Conservation (phyloP, 306 rosid genomes). For the Quercus wislizeni region DNA sequence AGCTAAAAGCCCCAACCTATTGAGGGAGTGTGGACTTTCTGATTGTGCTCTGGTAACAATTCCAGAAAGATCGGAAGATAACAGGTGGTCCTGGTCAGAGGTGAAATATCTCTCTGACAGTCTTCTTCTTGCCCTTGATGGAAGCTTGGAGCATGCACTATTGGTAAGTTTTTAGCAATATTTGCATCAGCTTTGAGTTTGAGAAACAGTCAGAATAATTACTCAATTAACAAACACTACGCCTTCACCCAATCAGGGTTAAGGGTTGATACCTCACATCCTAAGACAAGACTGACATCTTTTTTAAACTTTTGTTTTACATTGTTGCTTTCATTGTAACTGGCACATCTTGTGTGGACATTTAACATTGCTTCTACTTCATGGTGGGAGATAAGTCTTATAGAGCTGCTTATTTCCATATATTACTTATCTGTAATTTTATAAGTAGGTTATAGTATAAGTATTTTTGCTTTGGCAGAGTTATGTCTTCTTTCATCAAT, state of each 20-base stretch:
- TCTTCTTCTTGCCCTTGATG: slow-evolving; percentile 95
- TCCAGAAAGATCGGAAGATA: slow-evolving; percentile 68
- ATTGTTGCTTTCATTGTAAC: neutral
- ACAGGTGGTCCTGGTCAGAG: slow-evolving; percentile 91
- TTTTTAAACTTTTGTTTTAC: neutral
- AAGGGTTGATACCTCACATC: neutral
- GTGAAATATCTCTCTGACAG: slow-evolving; percentile 84
- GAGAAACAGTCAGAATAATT: neutral
- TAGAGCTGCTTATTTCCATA: neutral
- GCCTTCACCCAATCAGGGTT: neutral
- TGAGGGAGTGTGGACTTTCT: slow-evolving; percentile 75
- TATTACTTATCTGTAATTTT: neutral
- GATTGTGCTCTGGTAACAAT: slow-evolving; percentile 59
- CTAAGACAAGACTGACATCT: neutral
- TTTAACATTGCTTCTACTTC: neutral
- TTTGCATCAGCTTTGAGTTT: slow-evolving; percentile 2
- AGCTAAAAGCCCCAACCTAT: slow-evolving; percentile 52
- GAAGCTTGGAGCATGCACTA: slow-evolving; percentile 90
- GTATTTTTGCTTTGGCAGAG: neutral
- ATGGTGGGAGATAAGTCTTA: neutral
- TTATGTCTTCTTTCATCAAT: neutral
- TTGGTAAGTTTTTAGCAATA: slow-evolving; percentile 54
- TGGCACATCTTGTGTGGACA: neutral
- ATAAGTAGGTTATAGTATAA: neutral
- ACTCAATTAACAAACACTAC: neutral